phyloP scores from a whole-genome alignment of 2,329 filamentous ascomycete genomes.

The Periconia sp. region DNA sequence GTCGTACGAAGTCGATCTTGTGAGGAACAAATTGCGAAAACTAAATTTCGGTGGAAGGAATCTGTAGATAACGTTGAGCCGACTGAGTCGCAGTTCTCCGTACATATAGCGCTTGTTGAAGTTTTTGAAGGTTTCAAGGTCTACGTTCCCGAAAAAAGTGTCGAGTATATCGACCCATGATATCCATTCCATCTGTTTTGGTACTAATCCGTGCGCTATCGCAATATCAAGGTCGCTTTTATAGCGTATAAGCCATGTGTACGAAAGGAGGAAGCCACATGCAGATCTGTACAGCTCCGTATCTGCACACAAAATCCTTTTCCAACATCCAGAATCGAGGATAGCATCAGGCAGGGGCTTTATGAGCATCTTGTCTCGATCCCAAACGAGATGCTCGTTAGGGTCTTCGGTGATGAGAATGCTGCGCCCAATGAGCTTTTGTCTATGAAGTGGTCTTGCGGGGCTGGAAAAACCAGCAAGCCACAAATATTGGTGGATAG shows the following conservation, averaged over 20 bases:
- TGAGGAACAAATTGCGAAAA: no score
- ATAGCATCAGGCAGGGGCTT: slow-evolving; percentile 16
- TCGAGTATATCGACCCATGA: slow-evolving; percentile 14
- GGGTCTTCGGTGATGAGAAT: slow-evolving; percentile 40
- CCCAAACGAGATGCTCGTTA: slow-evolving; percentile 40
- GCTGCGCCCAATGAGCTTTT: slow-evolving; percentile 26
- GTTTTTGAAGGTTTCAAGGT: neutral
- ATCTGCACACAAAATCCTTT: slow-evolving; percentile 9
- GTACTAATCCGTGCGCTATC: slow-evolving; percentile 8
- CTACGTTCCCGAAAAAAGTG: neutral
- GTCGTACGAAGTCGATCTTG: slow-evolving; percentile 4
- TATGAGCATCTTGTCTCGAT: slow-evolving; percentile 11
- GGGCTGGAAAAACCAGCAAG: slow-evolving; percentile 11
- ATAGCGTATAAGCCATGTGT: slow-evolving; percentile 17
- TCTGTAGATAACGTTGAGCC: slow-evolving; percentile 39
- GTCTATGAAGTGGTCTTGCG: slow-evolving; percentile 27
- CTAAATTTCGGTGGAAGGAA: slow-evolving; percentile 3
- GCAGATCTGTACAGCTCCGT: slow-evolving; percentile 12
- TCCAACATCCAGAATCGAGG: slow-evolving; percentile 14
- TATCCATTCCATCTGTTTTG: slow-evolving; percentile 12
- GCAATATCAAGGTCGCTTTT: slow-evolving; percentile 17
- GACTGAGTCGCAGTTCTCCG: slow-evolving; percentile 47
- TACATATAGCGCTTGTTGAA: slow-evolving; percentile 45
- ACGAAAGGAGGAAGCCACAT: slow-evolving; percentile 18
- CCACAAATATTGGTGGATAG: slow-evolving; percentile 12